Percentiles rank a stretch among this genome's conserved stretches.
Conservation (phyloP, 2,329 filamentous ascomycete genomes). For the Diaporthe vexans region DNA sequence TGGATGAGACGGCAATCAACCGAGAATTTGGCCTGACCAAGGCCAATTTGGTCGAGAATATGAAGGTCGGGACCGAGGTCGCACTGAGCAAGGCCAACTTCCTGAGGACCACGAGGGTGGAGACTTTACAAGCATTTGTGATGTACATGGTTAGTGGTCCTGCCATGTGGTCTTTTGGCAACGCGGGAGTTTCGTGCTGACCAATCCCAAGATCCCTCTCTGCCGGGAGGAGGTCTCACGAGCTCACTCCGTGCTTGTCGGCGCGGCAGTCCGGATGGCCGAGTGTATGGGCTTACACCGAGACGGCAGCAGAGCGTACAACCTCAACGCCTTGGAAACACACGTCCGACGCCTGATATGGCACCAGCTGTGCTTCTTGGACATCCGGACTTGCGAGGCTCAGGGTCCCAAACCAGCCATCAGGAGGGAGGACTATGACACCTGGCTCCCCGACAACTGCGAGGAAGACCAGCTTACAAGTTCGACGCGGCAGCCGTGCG, state of each 20-base stretch:
- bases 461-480: conserved; percentile 74
- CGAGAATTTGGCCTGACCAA: conserved; percentile 69
- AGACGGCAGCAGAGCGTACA: conserved; percentile 74
- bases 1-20: conserved; percentile 67
- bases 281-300: conserved; percentile 84
- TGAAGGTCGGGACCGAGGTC: conserved; percentile 76
- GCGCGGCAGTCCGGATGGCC: conserved; percentile 79
- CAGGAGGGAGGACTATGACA: conserved; percentile 81
- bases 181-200: conserved; percentile 44
- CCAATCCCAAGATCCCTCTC: conserved; percentile 70
- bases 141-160: conserved; percentile 75
- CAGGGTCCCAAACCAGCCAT: conserved; percentile 81
- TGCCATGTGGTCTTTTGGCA: conserved; percentile 1
- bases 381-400: conserved; percentile 80
- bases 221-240: conserved; percentile 80
- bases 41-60: conserved; percentile 69
- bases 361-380: conserved; percentile 84
- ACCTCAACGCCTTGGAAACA: conserved; percentile 75
- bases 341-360: conserved; percentile 80
- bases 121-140: conserved; percentile 82
- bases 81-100: conserved; percentile 79
- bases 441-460: conserved; percentile 78
- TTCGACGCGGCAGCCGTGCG: conserved; percentile 54
- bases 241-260: conserved; percentile 79
- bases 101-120: conserved; percentile 77